A percentile compares a stretch with the other conserved stretches of the same genome.
These are phyloP conservation scores for Pezicula radicicola DNA, from an alignment of 2,329 filamentous ascomycete genomes.

Conservation along the genomic window DNA sequence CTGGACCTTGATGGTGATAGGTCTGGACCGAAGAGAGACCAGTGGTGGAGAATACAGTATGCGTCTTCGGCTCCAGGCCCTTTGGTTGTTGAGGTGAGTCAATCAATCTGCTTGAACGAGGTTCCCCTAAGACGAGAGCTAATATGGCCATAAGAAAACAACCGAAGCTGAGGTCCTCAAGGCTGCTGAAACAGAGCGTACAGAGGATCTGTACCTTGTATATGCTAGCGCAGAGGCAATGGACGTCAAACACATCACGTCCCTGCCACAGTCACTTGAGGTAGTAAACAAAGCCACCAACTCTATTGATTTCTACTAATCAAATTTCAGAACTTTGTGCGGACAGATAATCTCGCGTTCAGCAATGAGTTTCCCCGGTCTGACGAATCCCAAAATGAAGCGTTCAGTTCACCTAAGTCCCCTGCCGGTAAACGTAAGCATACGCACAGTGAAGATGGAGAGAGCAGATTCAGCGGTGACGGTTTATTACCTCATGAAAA, in stretches of 20 bases:
- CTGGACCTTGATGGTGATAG: conserved; percentile 30
- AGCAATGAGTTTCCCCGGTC: not conserved
- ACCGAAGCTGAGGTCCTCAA: conserved; percentile 40
- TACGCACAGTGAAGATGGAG: not conserved
- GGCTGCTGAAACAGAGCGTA: conserved; percentile 45
- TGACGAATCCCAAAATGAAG: not conserved
- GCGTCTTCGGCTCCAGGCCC: conserved; percentile 35
- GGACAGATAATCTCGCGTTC: conserved; percentile 6
- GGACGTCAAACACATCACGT: conserved; percentile 33
- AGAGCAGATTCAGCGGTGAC: not conserved
- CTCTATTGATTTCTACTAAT: conserved; percentile 1
- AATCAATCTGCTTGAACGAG: not conserved
- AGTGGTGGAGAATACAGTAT: conserved; percentile 55
- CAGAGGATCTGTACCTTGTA: conserved; percentile 43
- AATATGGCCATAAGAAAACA: conserved; percentile 39
- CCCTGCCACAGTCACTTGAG: too few species aligned
- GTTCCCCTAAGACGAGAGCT: not conserved
- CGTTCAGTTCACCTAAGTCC: conserved; percentile 1
- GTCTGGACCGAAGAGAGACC: conserved; percentile 32
- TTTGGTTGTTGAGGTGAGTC: conserved; percentile 46
- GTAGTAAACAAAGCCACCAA: conserved; percentile 16
- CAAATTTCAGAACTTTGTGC: conserved; percentile 14
- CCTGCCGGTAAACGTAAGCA: conserved; percentile 7
- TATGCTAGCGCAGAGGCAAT: conserved; percentile 47
- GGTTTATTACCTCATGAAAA: not conserved